A percentile compares a stretch with the other conserved stretches of the same genome.
Conservation (phyloP, 2,329 filamentous ascomycete species). For the Paecilomyces fulvus region DNA sequence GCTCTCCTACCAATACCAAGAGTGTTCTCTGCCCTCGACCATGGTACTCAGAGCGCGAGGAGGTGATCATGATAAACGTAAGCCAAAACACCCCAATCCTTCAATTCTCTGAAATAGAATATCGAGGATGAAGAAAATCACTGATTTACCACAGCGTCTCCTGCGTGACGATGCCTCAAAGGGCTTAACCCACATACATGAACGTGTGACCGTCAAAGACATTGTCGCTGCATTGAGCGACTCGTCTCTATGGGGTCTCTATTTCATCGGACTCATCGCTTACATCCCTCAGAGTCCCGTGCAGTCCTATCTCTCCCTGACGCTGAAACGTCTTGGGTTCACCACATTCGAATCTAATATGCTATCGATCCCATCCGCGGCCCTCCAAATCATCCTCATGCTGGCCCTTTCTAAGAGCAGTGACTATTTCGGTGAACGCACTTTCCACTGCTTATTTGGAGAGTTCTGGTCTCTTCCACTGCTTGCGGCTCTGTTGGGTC, state of each 20-base stretch:
- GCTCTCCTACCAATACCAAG: conserved; percentile 19
- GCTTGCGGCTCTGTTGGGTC: conserved; percentile 39
- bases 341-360: conserved; percentile 23
- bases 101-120: background rate
- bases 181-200: conserved; percentile 39
- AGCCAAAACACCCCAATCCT: background rate
- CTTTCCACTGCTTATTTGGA: conserved; percentile 44
- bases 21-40: conserved; percentile 12
- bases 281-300: conserved; percentile 43
- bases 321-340: conserved; percentile 31
- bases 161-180: conserved; percentile 49
- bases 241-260: conserved; percentile 43
- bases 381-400: conserved; percentile 40
- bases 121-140: background rate
- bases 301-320: conserved; percentile 45
- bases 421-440: conserved; percentile 45
- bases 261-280: conserved; percentile 38
- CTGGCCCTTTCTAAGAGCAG: conserved; percentile 34
- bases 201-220: conserved; percentile 36
- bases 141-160: conserved; percentile 27
- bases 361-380: conserved; percentile 20
- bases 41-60: conserved; percentile 21
- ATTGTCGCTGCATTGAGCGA: conserved; percentile 40
- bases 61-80: conserved; percentile 21
- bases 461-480: conserved; percentile 47